A percentile compares a stretch with the other conserved stretches of the same genome.
phyloP scores from a whole-genome alignment of 805 yeast genomes.

The Zygotorulaspora chibaensis region DNA sequence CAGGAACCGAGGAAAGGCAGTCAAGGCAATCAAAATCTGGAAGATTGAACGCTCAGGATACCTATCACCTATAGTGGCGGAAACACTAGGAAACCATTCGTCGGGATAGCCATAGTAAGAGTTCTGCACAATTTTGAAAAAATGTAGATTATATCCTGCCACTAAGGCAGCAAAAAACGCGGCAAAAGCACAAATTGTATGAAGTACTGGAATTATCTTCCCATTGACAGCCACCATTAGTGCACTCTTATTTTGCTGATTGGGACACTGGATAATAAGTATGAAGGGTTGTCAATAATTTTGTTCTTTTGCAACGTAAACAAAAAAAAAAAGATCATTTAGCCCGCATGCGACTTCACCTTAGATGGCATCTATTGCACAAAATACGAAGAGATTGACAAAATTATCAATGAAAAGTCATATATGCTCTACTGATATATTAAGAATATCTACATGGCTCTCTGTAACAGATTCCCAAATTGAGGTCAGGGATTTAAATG shows the following conservation, averaged over 20 bases:
- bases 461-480: too few species aligned
- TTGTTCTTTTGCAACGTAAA: neutral
- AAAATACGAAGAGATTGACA: too few species aligned
- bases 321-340: neutral
- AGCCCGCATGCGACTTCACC: neutral
- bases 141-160: conserved; percentile 76
- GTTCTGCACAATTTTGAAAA: conserved; percentile 81
- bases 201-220: conserved; percentile 62
- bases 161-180: conserved; percentile 74
- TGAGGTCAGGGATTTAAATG: too few species aligned
- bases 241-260: conserved; percentile 12
- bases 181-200: conserved; percentile 62
- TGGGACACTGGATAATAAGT: conserved; percentile 25
- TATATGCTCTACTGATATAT: too few species aligned
- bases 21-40: conserved; percentile 85
- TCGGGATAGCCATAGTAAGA: conserved; percentile 88
- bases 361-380: too few species aligned
- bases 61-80: conserved; percentile 95
- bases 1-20: conserved; percentile 88
- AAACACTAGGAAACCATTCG: conserved; percentile 98
- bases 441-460: too few species aligned
- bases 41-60: conserved; percentile 93
- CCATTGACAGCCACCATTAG: conserved; percentile 50
- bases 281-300: conserved; percentile 5
- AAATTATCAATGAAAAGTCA: too few species aligned